Conservation (phyloP, 495 filamentous ascomycete species). For the Aspergillus egyptiacus region DNA sequence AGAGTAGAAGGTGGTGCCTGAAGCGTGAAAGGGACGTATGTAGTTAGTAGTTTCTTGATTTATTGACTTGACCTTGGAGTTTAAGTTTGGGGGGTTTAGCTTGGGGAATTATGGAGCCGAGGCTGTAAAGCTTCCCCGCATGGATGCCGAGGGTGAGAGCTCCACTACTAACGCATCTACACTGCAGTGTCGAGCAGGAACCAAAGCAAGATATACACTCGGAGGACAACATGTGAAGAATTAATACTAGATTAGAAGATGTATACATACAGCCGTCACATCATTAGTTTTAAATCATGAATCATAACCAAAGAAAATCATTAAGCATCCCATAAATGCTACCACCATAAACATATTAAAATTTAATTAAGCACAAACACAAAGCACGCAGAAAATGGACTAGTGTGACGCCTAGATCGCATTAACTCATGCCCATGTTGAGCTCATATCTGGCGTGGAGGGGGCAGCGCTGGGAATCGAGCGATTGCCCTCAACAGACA, state of each 20-base stretch:
- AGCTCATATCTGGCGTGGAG: slow-evolving; percentile 27
- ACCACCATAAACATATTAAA: slow-evolving; percentile 6
- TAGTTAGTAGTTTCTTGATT: too few species aligned
- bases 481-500: slow-evolving; percentile 35
- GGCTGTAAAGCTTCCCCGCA: slow-evolving; percentile 2
- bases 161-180: too few species aligned
- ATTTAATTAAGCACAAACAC: slow-evolving; percentile 12
- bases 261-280: slow-evolving; percentile 19
- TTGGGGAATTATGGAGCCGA: not conserved
- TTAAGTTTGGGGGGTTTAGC: not conserved
- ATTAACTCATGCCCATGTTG: slow-evolving; percentile 49
- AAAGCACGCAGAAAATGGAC: not conserved
- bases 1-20: too few species aligned
- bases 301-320: slow-evolving; percentile 9
- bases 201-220: too few species aligned
- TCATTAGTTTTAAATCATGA: slow-evolving; percentile 24
- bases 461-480: slow-evolving; percentile 44
- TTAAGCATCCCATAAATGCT: not conserved
- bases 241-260: slow-evolving; percentile 8
- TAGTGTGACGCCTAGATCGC: slow-evolving; percentile 46
- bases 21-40: too few species aligned
- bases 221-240: not conserved
- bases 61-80: too few species aligned
- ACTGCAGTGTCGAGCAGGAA: too few species aligned
- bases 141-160: not conserved